These are phyloP conservation scores for Hymenotorrendiella dingleyae DNA, from an alignment of 2,329 filamentous ascomycete genomes.

Conservation along the genomic window DNA sequence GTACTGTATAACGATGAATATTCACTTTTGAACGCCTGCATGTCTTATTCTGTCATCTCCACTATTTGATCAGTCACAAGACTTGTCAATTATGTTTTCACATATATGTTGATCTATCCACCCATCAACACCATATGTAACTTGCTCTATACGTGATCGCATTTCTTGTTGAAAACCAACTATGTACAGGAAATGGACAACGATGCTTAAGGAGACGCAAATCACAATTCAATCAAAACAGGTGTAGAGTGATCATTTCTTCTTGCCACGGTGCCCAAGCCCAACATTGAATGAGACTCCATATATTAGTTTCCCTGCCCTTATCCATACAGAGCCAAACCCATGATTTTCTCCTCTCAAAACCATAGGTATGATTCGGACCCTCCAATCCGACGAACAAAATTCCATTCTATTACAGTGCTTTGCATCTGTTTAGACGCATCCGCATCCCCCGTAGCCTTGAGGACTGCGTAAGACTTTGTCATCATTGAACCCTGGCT, in stretches of 20 bases:
- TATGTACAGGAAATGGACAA: constrained; percentile 19
- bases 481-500: constrained; percentile 11
- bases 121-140: no score
- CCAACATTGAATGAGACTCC: constrained; percentile 11
- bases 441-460: constrained; percentile 10
- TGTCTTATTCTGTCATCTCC: neutral
- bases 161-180: constrained; percentile 7
- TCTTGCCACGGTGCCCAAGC: constrained; percentile 3
- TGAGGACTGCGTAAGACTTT: constrained; percentile 10
- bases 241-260: constrained; percentile 4
- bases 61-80: no score
- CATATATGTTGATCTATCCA: no score
- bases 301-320: constrained; percentile 22
- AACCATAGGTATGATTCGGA: constrained; percentile 4
- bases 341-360: neutral
- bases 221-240: constrained; percentile 8
- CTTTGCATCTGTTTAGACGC: constrained; percentile 9
- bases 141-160: constrained; percentile 6
- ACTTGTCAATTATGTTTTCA: no score
- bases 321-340: constrained; percentile 19
- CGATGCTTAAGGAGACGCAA: constrained; percentile 3
- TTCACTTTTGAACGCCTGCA: constrained; percentile 10
- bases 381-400: constrained; percentile 11
- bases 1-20: constrained; percentile 23
- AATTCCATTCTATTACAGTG: constrained; percentile 27